Base-by-base conservation (phyloP, 2,329 filamentous ascomycete species). In the Scedosporium boydii region DNA sequence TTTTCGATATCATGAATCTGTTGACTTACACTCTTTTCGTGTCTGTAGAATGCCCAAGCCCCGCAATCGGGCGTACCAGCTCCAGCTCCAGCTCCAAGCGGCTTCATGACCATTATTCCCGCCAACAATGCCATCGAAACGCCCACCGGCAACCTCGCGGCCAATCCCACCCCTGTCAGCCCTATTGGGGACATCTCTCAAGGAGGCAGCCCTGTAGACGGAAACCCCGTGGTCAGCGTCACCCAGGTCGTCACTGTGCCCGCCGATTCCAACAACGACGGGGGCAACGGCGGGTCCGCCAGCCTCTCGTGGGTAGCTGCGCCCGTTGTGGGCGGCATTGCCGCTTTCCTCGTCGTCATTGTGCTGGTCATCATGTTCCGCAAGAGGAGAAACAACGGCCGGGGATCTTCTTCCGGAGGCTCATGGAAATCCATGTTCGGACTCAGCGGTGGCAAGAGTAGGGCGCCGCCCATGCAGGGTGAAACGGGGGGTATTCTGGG, bases 401-500 rank as follows among this genome's bases (percentile, higher is more conserved):
- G 29, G 56, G 23, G 55, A 42, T 23, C 44, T 6, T 48, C 51
- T 6, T 29, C 51, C 29, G 46, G 57, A 29, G 53, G 42, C 62
- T 16, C 59, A 26, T 53, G 58, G 62, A 41, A 57, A 59, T 16
- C 21, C 2, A 38, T 55, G 18, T 46, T 55, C n/a, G 34, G 29
- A 42, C 29, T 42, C 21, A 26, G 26, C 2, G 16, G 46, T 57
- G 58, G 12, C 64, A 64, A 51, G 55, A 46, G 29, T 27, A 51
- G 56, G 59, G 29, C 63, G 3, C 51, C 51, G 12, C 51, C 51
- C 6, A 55, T 55, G 51, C 18, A 60, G 7, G 56, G 56, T 29
- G 63, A 64, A 58, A 58, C 59, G 23, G 65, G 62, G 29, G 65
- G 62, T 23, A 38, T 62, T 69, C 71, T n/a, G 67, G 70, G 51